A percentile compares a stretch with the other conserved stretches of the same genome.
phyloP scores from a whole-genome alignment of 177 flowering plant species.

The Vitis hybrid region DNA sequence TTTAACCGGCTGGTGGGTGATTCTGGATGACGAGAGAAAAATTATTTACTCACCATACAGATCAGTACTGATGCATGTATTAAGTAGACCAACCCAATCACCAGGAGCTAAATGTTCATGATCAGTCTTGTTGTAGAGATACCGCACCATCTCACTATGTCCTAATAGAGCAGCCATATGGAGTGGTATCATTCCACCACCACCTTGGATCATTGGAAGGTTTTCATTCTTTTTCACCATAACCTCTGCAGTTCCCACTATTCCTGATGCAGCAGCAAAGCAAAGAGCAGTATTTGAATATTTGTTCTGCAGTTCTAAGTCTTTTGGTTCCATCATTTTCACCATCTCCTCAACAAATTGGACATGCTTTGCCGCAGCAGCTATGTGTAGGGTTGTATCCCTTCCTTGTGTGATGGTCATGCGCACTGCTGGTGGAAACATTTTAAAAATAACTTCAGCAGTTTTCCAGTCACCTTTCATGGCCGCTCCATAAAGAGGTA shows the following conservation, averaged over 20 bases:
- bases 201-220: slow-evolving; percentile 2
- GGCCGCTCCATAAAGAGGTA: too few species aligned
- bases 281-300: background rate
- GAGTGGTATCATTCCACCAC: background rate
- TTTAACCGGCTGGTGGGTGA: too few species aligned
- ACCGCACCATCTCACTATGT: slow-evolving; percentile 20
- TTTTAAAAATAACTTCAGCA: too few species aligned
- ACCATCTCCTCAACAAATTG: too few species aligned
- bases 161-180: slow-evolving; percentile 18
- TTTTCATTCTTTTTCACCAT: slow-evolving; percentile 2
- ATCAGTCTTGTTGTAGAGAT: background rate
- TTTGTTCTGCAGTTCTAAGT: too few species aligned
- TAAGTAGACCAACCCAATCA: background rate
- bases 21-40: too few species aligned
- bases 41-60: background rate
- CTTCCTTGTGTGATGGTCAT: too few species aligned
- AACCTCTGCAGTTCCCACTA: background rate
- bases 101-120: background rate
- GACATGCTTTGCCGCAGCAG: too few species aligned
- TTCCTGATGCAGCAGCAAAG: slow-evolving; percentile 1
- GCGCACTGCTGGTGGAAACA: too few species aligned
- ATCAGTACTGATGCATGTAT: background rate
- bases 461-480: too few species aligned
- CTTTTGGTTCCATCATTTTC: too few species aligned
- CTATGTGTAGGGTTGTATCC: too few species aligned